Evolutionary conservation across 345 rosid genomes (phyloP), one percentile per base, ranked within the genome.

Genomic region (Salix arbutifolia): DNA sequence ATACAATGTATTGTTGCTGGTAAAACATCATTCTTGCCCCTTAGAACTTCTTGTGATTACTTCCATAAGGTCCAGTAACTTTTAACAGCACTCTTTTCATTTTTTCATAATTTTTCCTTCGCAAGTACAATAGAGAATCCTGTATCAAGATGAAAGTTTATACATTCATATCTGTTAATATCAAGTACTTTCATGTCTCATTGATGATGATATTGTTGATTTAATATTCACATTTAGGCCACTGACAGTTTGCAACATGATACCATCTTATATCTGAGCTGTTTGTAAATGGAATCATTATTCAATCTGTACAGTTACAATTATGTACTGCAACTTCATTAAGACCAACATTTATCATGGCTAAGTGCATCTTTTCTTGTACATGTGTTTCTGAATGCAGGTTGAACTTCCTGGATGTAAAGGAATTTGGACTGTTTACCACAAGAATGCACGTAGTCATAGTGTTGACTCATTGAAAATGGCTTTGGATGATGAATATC

Each of bases 351-450:
- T 46, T 16, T 65, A 17, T 31, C 30, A 0, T 30, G 16, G 42
- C 13, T 14, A 40, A 67, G 67, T 50, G 46, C 23, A 17, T 61
- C n/a, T 44, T 26, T 52, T 52, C 21, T 48, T 37, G 8, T 72
- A 26, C 14, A 8, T 11, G 12, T 65, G 23, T 18, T 77, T 72
- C 44, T 37, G 71, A 77, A 65, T 44, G 85, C 87, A 96, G 99
- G 99, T 96, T 84, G 94, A 93, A 81, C 91, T 96, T 74, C 89
- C 93, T 58, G 97, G 99, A 75, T 96, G 99, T 84, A 93, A 86
- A 86, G 99, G 96, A 83, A 93, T 96, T 85, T 96, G 99, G 99
- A 92, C 97, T 25, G 98, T 96, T 76, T 96, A 92, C 85, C 99
- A 93, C 85, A 93, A 96, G 88, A 93, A 88, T 80, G 79, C 94